Percentiles rank a stretch among this genome's conserved stretches.
phyloP scores from a whole-genome alignment of 352 stramenopile species.

The Blastocystis sp. region DNA sequence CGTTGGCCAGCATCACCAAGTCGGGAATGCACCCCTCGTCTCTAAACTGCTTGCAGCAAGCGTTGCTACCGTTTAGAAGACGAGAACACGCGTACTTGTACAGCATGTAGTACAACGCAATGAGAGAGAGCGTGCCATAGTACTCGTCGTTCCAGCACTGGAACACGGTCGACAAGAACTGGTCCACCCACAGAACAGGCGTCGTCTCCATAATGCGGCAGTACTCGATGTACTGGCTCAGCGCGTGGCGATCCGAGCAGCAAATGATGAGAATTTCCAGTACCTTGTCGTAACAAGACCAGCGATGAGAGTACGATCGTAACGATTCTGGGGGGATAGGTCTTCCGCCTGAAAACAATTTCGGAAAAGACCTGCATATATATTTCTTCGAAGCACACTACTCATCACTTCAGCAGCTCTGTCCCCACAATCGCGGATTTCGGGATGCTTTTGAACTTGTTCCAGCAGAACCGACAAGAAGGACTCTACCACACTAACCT shows the following conservation, averaged over 20 bases:
- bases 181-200: constrained; percentile 29
- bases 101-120: constrained; percentile 61
- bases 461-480: constrained; percentile 17
- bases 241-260: constrained; percentile 13
- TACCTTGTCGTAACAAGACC: not conserved
- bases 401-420: not conserved
- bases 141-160: constrained; percentile 28
- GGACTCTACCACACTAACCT: not conserved
- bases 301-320: not conserved
- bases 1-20: constrained; percentile 5
- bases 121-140: not conserved
- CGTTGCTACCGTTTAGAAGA: constrained; percentile 5
- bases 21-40: constrained; percentile 27
- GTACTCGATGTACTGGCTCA: constrained; percentile 13
- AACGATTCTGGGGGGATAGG: constrained; percentile 29
- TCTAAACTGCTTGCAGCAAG: constrained; percentile 40
- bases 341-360: constrained; percentile 30
- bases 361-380: constrained; percentile 34
- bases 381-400: constrained; percentile 66
- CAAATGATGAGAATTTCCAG: constrained; percentile 28
- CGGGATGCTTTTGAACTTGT: constrained; percentile 2
- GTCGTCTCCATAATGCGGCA: not conserved
- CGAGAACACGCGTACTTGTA: constrained; percentile 15
- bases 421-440: constrained; percentile 49
- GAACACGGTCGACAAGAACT: constrained; percentile 26